Percentiles rank a stretch among this genome's conserved stretches.
phyloP scores from a whole-genome alignment of 78 protist species.

The Monosiga brevicollis region DNA sequence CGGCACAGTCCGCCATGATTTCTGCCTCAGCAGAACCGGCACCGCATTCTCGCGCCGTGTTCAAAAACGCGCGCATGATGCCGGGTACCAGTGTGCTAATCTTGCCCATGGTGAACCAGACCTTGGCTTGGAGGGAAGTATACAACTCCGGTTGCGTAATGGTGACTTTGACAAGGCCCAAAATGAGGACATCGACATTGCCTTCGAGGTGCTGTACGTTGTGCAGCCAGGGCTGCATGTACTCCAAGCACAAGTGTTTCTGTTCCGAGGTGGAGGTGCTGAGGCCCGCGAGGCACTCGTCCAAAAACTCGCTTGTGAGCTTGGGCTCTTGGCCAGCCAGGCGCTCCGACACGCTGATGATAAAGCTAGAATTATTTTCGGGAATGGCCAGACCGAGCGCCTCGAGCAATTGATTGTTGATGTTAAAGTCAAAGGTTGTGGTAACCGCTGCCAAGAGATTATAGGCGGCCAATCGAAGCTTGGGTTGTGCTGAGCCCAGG shows the following conservation, averaged over 20 bases:
- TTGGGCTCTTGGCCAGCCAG: slow-evolving; percentile 28
- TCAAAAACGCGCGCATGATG: slow-evolving; percentile 28
- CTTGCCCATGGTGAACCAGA: slow-evolving; percentile 44
- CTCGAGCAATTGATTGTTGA: slow-evolving; percentile 25
- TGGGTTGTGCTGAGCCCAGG: slow-evolving; percentile 28
- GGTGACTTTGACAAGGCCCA: slow-evolving; percentile 31
- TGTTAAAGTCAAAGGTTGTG: slow-evolving; percentile 32
- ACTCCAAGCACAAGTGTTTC: slow-evolving; percentile 50
- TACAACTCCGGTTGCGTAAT: slow-evolving; percentile 25
- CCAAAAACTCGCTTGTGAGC: slow-evolving; percentile 45
- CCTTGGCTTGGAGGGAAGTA: slow-evolving; percentile 32
- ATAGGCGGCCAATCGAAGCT: slow-evolving; percentile 48
- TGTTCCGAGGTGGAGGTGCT: slow-evolving; percentile 18
- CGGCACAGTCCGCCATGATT: slow-evolving; percentile 39
- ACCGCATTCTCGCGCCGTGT: slow-evolving; percentile 12
- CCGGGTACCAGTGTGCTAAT: slow-evolving; percentile 2
- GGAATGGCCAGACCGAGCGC: slow-evolving; percentile 55
- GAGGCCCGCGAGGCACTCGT: slow-evolving; percentile 30
- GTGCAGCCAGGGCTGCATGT: slow-evolving; percentile 56
- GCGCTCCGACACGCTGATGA: slow-evolving; percentile 28
- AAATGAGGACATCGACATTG: slow-evolving; percentile 13
- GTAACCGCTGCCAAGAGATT: slow-evolving; percentile 39
- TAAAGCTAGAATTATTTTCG: slow-evolving; percentile 30
- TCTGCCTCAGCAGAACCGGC: slow-evolving; percentile 20
- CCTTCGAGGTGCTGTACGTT: slow-evolving; percentile 22